Percentiles rank a stretch among this genome's conserved stretches.
Conservation (phyloP, 306 rosid species). For the Cucurbita pepo region DNA sequence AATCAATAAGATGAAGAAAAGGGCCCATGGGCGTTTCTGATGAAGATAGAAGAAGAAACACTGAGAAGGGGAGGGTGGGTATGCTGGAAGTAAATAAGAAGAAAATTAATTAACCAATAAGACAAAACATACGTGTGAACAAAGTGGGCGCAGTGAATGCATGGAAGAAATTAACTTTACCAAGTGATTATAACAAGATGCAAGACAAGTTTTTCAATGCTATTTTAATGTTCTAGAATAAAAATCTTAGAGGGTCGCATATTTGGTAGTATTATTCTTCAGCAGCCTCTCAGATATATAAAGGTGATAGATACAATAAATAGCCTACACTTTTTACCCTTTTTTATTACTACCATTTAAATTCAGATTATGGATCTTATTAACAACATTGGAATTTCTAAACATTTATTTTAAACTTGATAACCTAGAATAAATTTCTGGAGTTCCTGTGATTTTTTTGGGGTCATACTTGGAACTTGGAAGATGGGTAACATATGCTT, state of each 20-base stretch:
- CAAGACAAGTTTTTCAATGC: not conserved
- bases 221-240: not conserved
- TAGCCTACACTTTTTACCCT: not conserved
- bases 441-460: not conserved
- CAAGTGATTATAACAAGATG: not conserved
- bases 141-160: not conserved
- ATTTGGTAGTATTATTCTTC: not conserved
- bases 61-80: not conserved
- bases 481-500: not conserved
- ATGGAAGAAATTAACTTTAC: not conserved
- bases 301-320: not conserved
- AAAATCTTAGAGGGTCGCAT: not conserved
- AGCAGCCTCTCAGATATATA: not conserved
- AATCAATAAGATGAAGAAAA: not conserved
- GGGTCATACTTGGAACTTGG: not conserved
- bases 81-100: not conserved
- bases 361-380: not conserved
- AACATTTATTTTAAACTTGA: not conserved
- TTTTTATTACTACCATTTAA: not conserved
- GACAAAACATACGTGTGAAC: not conserved
- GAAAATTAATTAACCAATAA: not conserved
- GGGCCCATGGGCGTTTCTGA: not conserved
- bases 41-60: not conserved
- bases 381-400: not conserved
- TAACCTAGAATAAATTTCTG: not conserved